These are phyloP conservation scores for Naganishia liquefaciens DNA, from an alignment of 1,284 basidiomycete species.

Conservation along the genomic window DNA sequence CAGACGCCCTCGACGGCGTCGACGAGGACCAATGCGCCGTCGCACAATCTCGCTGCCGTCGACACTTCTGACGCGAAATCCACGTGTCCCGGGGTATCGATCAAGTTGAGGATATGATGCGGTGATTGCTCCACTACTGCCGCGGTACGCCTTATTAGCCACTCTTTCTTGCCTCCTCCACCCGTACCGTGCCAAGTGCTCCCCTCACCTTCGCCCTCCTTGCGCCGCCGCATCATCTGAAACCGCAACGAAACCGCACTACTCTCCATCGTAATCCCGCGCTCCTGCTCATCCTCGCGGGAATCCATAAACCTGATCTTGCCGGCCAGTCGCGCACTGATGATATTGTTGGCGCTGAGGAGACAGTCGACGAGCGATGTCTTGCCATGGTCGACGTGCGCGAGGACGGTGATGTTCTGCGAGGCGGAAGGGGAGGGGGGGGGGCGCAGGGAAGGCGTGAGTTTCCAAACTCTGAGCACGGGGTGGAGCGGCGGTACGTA, in stretches of 20 bases:
- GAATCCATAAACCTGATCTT: slow-evolving; percentile 96
- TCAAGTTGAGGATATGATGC: slow-evolving; percentile 68
- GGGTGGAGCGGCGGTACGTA: slow-evolving; percentile 32
- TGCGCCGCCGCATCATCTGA: slow-evolving; percentile 63
- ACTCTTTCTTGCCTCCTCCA: not conserved
- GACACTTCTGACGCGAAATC: slow-evolving; percentile 98
- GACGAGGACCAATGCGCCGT: slow-evolving; percentile 94
- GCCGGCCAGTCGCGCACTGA: slow-evolving; percentile 90
- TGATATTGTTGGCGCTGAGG: slow-evolving; percentile 96
- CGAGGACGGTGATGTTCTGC: slow-evolving; percentile 54
- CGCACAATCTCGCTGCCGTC: slow-evolving; percentile 87
- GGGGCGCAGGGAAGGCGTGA: not conserved
- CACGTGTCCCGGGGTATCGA: slow-evolving; percentile 98
- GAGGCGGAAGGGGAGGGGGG: too few species aligned
- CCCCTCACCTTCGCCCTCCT: slow-evolving; percentile 46
- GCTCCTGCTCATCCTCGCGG: slow-evolving; percentile 93
- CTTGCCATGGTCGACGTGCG: slow-evolving; percentile 71
- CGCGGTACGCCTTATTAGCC: not conserved
- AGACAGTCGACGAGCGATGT: slow-evolving; percentile 94
- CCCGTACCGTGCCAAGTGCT: too few species aligned
- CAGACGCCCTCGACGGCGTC: slow-evolving; percentile 98
- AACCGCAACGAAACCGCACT: slow-evolving; percentile 86
- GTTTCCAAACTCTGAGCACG: not conserved
- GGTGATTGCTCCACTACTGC: slow-evolving; percentile 13
- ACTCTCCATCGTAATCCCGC: slow-evolving; percentile 99